Conservation (phyloP, 345 rosid genomes). For the Gynandropsis gynandra region DNA sequence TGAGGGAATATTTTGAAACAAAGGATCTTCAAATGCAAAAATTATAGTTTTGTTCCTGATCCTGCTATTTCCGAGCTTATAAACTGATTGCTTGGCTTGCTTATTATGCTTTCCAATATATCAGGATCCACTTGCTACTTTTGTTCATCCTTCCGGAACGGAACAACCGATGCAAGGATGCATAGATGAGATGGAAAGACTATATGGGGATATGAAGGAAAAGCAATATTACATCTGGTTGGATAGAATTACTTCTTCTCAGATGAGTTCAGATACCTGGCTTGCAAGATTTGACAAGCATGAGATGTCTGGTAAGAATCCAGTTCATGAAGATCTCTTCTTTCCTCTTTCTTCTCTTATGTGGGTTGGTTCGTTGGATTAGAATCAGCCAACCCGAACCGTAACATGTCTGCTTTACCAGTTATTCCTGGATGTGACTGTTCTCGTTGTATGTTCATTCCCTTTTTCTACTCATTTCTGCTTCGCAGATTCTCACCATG, state of each 20-base stretch:
- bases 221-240: slow-evolving; percentile 52
- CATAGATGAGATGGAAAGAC: slow-evolving; percentile 35
- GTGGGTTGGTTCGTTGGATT: neutral
- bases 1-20: slow-evolving; percentile 11
- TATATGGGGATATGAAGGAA: slow-evolving; percentile 56
- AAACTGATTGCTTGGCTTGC: neutral
- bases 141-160: slow-evolving; percentile 66
- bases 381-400: neutral
- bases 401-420: neutral
- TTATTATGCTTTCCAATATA: slow-evolving; percentile 16
- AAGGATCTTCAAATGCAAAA: neutral
- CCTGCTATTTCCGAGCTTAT: neutral
- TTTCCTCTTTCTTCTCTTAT: neutral
- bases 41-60: neutral
- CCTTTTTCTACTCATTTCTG: neutral
- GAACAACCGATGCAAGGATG: slow-evolving; percentile 50
- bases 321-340: neutral
- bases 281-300: slow-evolving; percentile 64
- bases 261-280: slow-evolving; percentile 60
- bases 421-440: too few species aligned
- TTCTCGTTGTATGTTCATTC: neutral
- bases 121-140: slow-evolving; percentile 53
- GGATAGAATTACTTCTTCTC: slow-evolving; percentile 49
- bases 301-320: slow-evolving; percentile 59
- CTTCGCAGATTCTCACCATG: neutral